phyloP scores from a whole-genome alignment of 352 stramenopile genomes.

The Thalassiosira ordinaria region DNA sequence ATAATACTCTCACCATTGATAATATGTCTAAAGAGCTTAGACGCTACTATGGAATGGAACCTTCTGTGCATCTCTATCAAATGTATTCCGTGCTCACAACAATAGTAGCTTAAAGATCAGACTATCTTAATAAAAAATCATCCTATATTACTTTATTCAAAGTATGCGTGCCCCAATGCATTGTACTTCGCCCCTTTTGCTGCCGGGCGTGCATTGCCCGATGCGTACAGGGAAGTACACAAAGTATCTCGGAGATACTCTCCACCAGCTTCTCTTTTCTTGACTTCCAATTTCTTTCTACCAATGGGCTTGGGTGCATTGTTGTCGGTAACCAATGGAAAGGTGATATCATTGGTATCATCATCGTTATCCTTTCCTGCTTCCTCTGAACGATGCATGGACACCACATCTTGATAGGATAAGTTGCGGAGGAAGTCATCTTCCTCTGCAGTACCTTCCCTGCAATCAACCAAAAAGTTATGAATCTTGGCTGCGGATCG shows the following conservation, averaged over 20 bases:
- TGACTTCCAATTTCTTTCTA: neutral
- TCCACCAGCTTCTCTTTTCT: conserved; percentile 1
- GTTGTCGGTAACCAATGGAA: conserved; percentile 24
- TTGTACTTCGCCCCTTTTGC: conserved; percentile 11
- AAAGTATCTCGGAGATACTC: neutral
- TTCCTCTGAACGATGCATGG: no score
- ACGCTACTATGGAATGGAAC: no score
- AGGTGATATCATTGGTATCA: conserved; percentile 11
- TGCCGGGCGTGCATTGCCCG: neutral
- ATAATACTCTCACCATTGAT: no score
- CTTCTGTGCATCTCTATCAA: no score
- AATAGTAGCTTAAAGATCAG: no score
- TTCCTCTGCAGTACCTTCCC: neutral
- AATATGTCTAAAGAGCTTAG: no score
- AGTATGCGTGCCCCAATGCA: conserved; percentile 18
- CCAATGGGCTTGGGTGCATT: conserved; percentile 18
- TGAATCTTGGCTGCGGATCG: neutral
- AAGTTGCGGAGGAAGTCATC: conserved; percentile 1
- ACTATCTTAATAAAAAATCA: no score
- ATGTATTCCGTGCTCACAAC: no score
- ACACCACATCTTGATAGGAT: conserved; percentile 1
- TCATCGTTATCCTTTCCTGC: no score
- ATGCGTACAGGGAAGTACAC: neutral
- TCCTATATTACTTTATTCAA: conserved; percentile 11
- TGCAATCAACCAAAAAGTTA: conserved; percentile 27